These are phyloP conservation scores for Bipolaris zeicola DNA, from an alignment of 2,329 filamentous ascomycete species.

Conservation along the genomic window DNA sequence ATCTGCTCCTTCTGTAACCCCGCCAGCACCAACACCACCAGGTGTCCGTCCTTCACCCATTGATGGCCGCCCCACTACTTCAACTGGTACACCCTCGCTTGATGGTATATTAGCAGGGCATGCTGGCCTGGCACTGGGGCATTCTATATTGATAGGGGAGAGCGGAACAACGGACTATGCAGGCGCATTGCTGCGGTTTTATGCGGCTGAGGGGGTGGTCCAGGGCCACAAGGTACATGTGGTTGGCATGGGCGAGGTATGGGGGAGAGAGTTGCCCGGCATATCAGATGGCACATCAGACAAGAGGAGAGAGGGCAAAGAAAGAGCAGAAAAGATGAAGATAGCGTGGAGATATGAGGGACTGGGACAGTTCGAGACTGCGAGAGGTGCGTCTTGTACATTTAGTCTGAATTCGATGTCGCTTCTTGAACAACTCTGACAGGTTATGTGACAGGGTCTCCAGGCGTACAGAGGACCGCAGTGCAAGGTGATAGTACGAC, in stretches of 20 bases:
- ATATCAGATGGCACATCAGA: conserved; percentile 57
- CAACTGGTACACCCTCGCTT: conserved; percentile 85
- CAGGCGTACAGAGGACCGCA: conserved; percentile 23
- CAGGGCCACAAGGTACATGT: conserved; percentile 91
- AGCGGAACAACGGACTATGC: conserved; percentile 93
- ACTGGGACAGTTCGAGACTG: conserved; percentile 71
- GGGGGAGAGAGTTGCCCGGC: conserved; percentile 84
- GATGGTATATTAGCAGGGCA: conserved; percentile 87
- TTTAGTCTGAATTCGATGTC: conserved; percentile 25
- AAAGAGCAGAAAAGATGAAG: conserved; percentile 76
- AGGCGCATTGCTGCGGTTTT: conserved; percentile 82
- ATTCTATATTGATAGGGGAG: conserved; percentile 80
- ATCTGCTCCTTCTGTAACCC: conserved; percentile 18
- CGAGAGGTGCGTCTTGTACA: conserved; percentile 63
- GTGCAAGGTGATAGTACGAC: conserved; percentile 55
- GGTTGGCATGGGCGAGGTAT: conserved; percentile 76
- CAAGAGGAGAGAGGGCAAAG: conserved; percentile 37
- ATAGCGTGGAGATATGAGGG: conserved; percentile 98
- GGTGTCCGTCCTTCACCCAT: conserved; percentile 83
- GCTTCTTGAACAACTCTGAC: conserved; percentile 23
- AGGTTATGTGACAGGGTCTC: conserved; percentile 22
- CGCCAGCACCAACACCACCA: conserved; percentile 22
- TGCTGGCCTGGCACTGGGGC: conserved; percentile 81
- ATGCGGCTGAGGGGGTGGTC: conserved; percentile 88
- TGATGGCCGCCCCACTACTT: conserved; percentile 86